Evolutionary conservation across 176 grass and related monocot species (phyloP).

Genomic region (sorghum (Sorghum bicolor)): DNA sequence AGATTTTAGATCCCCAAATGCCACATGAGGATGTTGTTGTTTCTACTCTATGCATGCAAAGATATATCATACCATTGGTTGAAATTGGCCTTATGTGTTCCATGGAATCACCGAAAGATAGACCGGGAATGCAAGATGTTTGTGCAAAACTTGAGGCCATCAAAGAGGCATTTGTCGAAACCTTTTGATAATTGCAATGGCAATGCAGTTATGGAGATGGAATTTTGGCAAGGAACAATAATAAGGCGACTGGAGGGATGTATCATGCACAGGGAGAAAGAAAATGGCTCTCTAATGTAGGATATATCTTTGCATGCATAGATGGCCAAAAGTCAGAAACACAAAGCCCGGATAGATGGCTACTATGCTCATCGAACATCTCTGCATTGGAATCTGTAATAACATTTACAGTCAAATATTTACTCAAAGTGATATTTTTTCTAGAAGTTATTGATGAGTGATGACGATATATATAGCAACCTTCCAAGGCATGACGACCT

Average conservation of each 20-base stretch:
- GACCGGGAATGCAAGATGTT: constrained; percentile 15
- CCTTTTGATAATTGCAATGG: background rate
- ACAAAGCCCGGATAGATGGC: background rate
- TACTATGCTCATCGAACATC: background rate
- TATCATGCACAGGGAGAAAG: background rate
- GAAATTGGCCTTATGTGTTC: constrained; percentile 27
- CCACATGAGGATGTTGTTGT: background rate
- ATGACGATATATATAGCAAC: background rate
- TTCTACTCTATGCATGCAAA: background rate
- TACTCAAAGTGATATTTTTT: background rate
- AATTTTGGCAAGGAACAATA: background rate
- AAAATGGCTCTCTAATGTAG: background rate
- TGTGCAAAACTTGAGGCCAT: constrained; percentile 8
- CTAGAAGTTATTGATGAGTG: background rate
- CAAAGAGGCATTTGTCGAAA: background rate
- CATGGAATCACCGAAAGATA: constrained; percentile 20
- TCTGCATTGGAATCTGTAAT: background rate
- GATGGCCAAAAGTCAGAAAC: background rate
- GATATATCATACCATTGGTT: background rate
- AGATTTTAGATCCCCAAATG: constrained; percentile 5
- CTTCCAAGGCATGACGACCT: background rate
- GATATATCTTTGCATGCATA: background rate
- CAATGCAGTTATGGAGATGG: background rate
- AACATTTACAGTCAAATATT: too few species aligned
- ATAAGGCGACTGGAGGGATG: background rate